Evolutionary conservation across 305 asterid species (phyloP).

Genomic region (Solanum hybrid): DNA sequence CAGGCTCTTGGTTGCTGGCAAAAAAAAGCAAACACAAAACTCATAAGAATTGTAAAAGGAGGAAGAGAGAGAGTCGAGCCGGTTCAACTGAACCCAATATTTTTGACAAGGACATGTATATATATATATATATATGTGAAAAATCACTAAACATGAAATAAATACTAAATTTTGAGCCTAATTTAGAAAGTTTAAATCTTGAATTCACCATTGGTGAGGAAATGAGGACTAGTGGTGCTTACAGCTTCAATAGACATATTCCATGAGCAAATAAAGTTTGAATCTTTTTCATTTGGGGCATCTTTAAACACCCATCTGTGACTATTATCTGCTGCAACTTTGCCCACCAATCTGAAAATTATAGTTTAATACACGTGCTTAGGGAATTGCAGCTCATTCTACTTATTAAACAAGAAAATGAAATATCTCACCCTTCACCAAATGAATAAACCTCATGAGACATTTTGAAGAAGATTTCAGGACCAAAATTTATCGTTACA

Average conservation of each 20-base stretch:
- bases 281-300: conserved; percentile 41
- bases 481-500: conserved; percentile 50
- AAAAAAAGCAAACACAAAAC: conserved; percentile 3
- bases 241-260: conserved; percentile 60
- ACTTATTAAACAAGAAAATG: background rate
- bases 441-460: conserved; percentile 70
- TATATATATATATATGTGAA: background rate
- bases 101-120: background rate
- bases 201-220: background rate
- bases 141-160: background rate
- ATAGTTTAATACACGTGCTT: background rate
- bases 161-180: background rate
- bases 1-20: conserved; percentile 77
- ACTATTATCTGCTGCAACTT: conserved; percentile 75
- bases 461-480: conserved; percentile 76
- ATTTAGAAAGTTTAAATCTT: background rate
- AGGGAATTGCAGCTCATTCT: background rate
- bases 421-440: conserved; percentile 64
- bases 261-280: conserved; percentile 55
- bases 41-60: background rate
- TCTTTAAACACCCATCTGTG: conserved; percentile 80
- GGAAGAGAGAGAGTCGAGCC: background rate
- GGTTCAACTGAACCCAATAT: background rate
- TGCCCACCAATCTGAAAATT: conserved; percentile 59
- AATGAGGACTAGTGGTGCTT: conserved; percentile 12